Evolutionary conservation across 257 asterid species (phyloP), one percentile per base, ranked within the genome.

Genomic region (Henckelia pumila): DNA sequence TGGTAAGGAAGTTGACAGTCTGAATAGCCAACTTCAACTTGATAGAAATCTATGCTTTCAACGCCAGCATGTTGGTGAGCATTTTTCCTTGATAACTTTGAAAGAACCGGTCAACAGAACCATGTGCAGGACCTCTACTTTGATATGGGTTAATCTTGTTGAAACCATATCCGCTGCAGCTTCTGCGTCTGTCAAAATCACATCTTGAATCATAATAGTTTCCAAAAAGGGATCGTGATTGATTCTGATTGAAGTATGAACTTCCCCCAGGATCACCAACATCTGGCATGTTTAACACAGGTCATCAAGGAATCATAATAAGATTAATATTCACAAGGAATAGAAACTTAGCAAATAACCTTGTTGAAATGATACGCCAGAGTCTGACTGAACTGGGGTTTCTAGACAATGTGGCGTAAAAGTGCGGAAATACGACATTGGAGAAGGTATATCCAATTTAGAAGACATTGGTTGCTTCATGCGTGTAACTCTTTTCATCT

Each of bases 401-500:
- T 76, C 73, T 40, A 19, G 52, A 55, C 29, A 17, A 67, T 33
- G 40, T 59, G n/a, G 84, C 52, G 32, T 66, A 3, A 72, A 68
- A 50, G 83, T 68, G 72, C 66, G 66, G 28, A 56, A 8, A 64
- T n/a, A 60, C 16, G 66, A 55, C 57, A n/a, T 59, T 19, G 56
- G 28, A 13, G 72, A 63, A 52, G 44, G 66, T 79, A 52, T 71
- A 61, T 30, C 60, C 56, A 75, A 53, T 63, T 65, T 33, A 20
- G 69, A 65, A 28, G 32, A 26, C 61, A 68, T 11, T 17, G 24
- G 66, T 63, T n/a, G 57, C 56, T 62, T 62, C 64, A 61, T 29
- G n/a, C 23, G 55, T 56, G 65, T 2, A 64, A 67, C 74, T 72
- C 74, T 76, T 78, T 84, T 84, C 94, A 86, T 80, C 82, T 76